Percentiles rank a stretch among this genome's conserved stretches.
phyloP scores from a whole-genome alignment of 306 rosid species.

The Sicyos baderoa region DNA sequence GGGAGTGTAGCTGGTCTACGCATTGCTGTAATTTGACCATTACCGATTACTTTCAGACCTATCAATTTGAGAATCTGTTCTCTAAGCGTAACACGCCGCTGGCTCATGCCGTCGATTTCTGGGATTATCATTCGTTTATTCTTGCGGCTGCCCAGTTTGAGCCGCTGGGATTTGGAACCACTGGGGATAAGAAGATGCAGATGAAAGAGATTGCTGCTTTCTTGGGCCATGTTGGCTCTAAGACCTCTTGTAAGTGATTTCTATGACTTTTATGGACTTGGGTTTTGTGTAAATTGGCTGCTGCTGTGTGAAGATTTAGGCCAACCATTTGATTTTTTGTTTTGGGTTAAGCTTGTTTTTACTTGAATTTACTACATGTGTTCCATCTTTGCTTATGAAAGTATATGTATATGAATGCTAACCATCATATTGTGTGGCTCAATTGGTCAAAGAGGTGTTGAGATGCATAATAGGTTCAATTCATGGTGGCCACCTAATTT shows the following conservation, averaged over 20 bases:
- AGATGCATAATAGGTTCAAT: no score
- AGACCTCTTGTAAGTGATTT: constrained; percentile 65
- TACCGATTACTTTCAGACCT: constrained; percentile 51
- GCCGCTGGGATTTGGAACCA: constrained; percentile 82
- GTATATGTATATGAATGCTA: no score
- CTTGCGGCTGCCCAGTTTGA: constrained; percentile 52
- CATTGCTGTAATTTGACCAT: constrained; percentile 78
- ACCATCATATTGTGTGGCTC: no score
- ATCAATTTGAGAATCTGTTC: constrained; percentile 86
- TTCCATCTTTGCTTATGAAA: no score
- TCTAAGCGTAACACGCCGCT: constrained; percentile 60
- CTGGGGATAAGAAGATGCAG: constrained; percentile 60
- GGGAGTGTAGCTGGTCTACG: constrained; percentile 74
- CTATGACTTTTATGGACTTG: not conserved
- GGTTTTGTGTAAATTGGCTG: not conserved
- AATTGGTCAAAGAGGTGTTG: no score
- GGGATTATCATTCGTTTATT: constrained; percentile 80
- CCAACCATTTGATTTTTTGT: no score
- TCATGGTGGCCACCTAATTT: no score
- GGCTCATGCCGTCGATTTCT: constrained; percentile 80
- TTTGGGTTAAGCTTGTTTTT: no score
- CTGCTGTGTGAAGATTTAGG: not conserved
- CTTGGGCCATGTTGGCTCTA: constrained; percentile 75
- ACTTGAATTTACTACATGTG: no score
- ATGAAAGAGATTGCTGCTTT: constrained; percentile 90